Base-by-base conservation (phyloP, 2,329 filamentous ascomycete genomes). In the Beauveria bassiana region DNA sequence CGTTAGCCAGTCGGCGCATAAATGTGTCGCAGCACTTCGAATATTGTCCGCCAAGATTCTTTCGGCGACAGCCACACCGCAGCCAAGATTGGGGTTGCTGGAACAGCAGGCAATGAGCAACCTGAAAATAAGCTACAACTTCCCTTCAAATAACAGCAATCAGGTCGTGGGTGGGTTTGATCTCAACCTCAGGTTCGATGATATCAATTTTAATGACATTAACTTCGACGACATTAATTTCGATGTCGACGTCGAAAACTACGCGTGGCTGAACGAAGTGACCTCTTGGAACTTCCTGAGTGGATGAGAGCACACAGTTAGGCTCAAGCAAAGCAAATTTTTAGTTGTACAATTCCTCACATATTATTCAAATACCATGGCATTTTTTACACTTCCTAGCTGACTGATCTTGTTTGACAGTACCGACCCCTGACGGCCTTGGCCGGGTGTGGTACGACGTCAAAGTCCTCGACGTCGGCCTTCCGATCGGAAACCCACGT, bases 281-380 rank as follows among this genome's bases (percentile, higher is more conserved):
- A 66, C 66, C 1, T 66, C 69, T 12, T 69, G 72, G 72, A 66
- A 72, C 47, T 65, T 69, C 22, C 34, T 73, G 0, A 71, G 69
- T 5, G 65, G 69, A 43, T 61, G 34, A 59, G 40, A 6, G 10
- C 26, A 57, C 2, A 28, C 0, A 8, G 0, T 28, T 2, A 18
- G 18, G 14, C 16, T 3, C 28, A 5, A 9, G 1, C 6, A 22
- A 26, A 38, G 14, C 38, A 49, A 26, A 49, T 22, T 42, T 49
- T 50, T 63, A 50, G 38, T 58, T 58, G 28, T 62, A 31, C 16
- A 28, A 22, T 34, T 52, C 43, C 42, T 31, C 2, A 28, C 26
- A 42, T 64, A 50, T 61, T 69, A 70, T 58, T 73, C 69, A 31
- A 74, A 74, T 0, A 66, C 69, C 68, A 81, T 76, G 60, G 69